phyloP scores from a whole-genome alignment of 495 filamentous ascomycete genomes.

The Penicillium canescens region DNA sequence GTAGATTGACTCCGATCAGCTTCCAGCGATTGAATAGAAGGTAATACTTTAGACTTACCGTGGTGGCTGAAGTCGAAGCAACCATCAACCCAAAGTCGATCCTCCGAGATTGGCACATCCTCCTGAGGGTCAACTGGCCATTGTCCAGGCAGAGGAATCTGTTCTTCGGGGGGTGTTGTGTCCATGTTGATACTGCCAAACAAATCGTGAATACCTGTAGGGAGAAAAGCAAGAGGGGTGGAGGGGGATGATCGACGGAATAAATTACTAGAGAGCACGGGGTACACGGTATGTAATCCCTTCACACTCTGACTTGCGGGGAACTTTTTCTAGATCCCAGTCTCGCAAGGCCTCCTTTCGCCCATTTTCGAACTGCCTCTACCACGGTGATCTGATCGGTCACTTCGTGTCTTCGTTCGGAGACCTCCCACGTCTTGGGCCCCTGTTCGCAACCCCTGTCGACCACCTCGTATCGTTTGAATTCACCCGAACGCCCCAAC shows the following conservation, averaged over 20 bases:
- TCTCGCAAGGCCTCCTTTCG: neutral
- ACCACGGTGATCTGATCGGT: neutral
- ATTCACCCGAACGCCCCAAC: neutral
- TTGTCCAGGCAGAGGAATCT: slow-evolving; percentile 48
- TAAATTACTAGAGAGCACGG: slow-evolving; percentile 5
- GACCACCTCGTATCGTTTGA: slow-evolving; percentile 6
- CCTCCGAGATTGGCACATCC: slow-evolving; percentile 59
- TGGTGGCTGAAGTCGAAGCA: slow-evolving; percentile 99
- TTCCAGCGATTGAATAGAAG: slow-evolving; percentile 5
- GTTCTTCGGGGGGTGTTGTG: slow-evolving; percentile 28
- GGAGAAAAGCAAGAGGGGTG: neutral
- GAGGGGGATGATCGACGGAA: slow-evolving; percentile 5
- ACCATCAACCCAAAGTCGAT: slow-evolving; percentile 94
- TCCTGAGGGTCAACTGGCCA: slow-evolving; percentile 71
- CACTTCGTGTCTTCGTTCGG: neutral
- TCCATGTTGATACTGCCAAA: slow-evolving; percentile 9
- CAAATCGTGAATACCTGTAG: neutral
- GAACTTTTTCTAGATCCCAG: slow-evolving; percentile 16
- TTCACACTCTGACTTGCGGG: slow-evolving; percentile 13
- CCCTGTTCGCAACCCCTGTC: slow-evolving; percentile 7
- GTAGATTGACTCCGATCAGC: slow-evolving; percentile 7
- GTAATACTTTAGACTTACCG: slow-evolving; percentile 48
- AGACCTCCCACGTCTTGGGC: neutral
- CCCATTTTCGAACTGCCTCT: neutral
- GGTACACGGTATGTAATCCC: neutral